Evolutionary conservation across 176 grass and related monocot species (phyloP).

Genomic region (Avena eriantha): DNA sequence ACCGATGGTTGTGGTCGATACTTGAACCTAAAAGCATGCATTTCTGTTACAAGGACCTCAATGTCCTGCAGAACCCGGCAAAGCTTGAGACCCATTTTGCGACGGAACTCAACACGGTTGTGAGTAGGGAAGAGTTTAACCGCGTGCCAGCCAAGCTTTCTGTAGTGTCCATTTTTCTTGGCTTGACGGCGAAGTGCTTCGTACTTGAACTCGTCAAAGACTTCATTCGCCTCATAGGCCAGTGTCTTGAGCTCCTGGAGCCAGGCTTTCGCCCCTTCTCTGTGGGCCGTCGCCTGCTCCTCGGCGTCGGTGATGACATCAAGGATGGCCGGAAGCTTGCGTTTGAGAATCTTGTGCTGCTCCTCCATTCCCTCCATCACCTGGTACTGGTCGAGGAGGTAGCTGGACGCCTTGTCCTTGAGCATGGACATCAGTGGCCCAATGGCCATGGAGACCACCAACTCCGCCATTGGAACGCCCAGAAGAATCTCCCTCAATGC

Average conservation of each 20-base stretch:
- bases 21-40: neutral
- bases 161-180: neutral
- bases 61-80: neutral
- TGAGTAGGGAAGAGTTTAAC: neutral
- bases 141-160: neutral
- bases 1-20: neutral
- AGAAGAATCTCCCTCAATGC: too few species aligned
- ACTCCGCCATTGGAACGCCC: neutral
- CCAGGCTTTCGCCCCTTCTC: neutral
- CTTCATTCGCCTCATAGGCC: conserved; percentile 48
- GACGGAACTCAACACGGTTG: conserved; percentile 8
- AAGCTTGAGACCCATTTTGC: conserved; percentile 12
- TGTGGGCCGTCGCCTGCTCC: neutral
- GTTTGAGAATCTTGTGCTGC: neutral
- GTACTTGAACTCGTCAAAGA: conserved; percentile 46
- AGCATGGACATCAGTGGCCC: neutral
- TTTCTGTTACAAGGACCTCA: neutral
- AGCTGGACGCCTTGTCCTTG: neutral
- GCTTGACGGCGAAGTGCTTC: conserved; percentile 34
- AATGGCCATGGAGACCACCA: neutral
- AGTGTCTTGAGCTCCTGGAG: conserved; percentile 22
- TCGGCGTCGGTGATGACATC: neutral
- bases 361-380: conserved; percentile 24
- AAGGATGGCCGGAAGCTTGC: neutral
- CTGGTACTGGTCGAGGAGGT: neutral